These are phyloP conservation scores for Salix viminalis DNA, from an alignment of 345 rosid species.

Conservation along the genomic window DNA sequence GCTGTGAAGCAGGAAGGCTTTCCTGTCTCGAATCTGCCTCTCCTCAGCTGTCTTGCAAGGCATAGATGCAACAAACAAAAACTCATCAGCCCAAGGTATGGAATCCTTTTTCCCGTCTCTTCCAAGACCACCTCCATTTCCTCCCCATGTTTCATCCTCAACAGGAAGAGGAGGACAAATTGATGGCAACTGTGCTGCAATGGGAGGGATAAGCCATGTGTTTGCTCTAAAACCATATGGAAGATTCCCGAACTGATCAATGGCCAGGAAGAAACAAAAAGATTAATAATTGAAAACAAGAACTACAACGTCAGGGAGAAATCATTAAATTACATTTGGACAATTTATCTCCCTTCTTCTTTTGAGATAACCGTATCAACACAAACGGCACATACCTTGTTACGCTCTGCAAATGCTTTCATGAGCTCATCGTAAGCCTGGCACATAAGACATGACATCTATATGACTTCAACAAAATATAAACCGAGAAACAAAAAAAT, in stretches of 20 bases:
- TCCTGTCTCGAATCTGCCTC: conserved; percentile 91
- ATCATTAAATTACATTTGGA: not conserved
- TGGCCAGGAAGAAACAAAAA: not conserved
- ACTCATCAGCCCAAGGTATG: conserved; percentile 43
- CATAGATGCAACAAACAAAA: conserved; percentile 73
- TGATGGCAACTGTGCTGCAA: conserved; percentile 68
- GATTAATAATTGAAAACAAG: not conserved
- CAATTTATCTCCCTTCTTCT: not conserved
- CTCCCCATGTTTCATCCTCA: conserved; percentile 93
- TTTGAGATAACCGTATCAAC: not conserved
- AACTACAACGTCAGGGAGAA: not conserved
- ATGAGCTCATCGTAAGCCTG: conserved; percentile 86
- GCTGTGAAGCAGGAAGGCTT: conserved; percentile 92
- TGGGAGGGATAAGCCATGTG: conserved; percentile 90
- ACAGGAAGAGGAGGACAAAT: conserved; percentile 67
- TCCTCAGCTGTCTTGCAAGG: conserved; percentile 88
- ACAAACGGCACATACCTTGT: conserved; percentile 54
- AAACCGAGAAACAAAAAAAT: not conserved
- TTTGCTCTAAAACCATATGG: conserved; percentile 97
- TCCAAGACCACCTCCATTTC: conserved; percentile 86
- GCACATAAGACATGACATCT: conserved; percentile 15
- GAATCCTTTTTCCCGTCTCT: conserved; percentile 1
- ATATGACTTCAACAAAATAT: conserved; percentile 5
- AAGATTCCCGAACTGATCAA: conserved; percentile 88
- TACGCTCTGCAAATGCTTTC: conserved; percentile 85